These are phyloP conservation scores for Xerocomellus intermedius DNA, from an alignment of 768 basidiomycete species.

Conservation along the genomic window DNA sequence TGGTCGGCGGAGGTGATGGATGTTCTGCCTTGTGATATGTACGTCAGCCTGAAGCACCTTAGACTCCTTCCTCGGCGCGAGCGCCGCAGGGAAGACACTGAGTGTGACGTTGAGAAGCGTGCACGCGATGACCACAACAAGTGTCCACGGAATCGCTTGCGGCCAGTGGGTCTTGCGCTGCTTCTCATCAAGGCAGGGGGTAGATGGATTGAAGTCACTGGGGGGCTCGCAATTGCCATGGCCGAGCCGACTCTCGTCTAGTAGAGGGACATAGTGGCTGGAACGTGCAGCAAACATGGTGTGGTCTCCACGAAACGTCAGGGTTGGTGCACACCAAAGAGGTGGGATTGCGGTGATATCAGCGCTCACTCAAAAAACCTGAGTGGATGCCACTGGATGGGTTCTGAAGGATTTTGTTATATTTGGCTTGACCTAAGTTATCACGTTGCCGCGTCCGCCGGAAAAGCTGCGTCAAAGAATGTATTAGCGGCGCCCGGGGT, in stretches of 20 bases:
- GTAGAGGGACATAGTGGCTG: neutral
- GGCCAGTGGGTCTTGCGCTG: neutral
- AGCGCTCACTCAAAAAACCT: no score
- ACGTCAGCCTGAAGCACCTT: neutral
- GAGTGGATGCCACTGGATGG: no score
- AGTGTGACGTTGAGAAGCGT: slow-evolving; percentile 7
- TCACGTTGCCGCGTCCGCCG: no score
- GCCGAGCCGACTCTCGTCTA: neutral
- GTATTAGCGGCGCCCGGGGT: no score
- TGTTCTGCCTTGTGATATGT: slow-evolving; percentile 5
- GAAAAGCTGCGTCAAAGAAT: no score
- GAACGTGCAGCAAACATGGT: slow-evolving; percentile 3
- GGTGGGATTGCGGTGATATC: neutral
- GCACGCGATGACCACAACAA: slow-evolving; percentile 2
- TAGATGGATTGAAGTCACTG: neutral
- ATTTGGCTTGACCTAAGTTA: no score
- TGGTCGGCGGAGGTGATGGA: slow-evolving; percentile 7
- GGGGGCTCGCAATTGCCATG: neutral
- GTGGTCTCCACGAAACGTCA: no score
- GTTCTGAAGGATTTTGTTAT: no score
- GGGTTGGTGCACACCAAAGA: neutral
- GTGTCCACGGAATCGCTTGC: slow-evolving; percentile 6
- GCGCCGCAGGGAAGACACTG: neutral
- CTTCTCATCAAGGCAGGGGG: neutral
- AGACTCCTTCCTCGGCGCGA: neutral